Evolutionary conservation across 768 basidiomycete genomes (phyloP).

Genomic region (Tylopilus intermedius): DNA sequence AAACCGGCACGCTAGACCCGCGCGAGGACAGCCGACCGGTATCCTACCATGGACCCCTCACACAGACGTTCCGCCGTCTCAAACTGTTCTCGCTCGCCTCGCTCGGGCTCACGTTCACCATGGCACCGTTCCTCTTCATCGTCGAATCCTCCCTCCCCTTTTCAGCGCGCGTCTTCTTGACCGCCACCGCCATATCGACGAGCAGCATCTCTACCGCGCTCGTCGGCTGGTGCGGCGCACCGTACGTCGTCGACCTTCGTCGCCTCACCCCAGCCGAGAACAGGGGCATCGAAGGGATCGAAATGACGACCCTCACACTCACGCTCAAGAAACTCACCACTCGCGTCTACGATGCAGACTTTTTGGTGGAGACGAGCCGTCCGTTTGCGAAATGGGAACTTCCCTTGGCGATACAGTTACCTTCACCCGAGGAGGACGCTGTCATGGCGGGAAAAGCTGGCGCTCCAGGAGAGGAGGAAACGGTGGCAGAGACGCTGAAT

Average conservation of each 20-base stretch:
- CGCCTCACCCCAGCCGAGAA: constrained; percentile 42
- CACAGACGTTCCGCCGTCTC: constrained; percentile 66
- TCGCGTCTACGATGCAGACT: constrained; percentile 68
- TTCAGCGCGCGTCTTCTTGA: constrained; percentile 63
- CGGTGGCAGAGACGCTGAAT: constrained; percentile 72
- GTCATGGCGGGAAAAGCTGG: constrained; percentile 29
- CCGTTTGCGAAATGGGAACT: constrained; percentile 83
- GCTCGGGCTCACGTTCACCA: constrained; percentile 57
- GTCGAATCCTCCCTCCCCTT: constrained; percentile 73
- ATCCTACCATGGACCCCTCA: constrained; percentile 68
- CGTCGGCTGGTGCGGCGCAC: constrained; percentile 64
- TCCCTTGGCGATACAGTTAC: constrained; percentile 47
- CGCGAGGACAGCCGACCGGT: constrained; percentile 4
- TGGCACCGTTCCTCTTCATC: constrained; percentile 78
- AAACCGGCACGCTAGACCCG: constrained; percentile 1
- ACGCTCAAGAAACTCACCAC: constrained; percentile 58
- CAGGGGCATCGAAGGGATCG: constrained; percentile 48
- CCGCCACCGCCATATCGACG: constrained; percentile 64
- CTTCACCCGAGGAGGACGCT: constrained; percentile 32
- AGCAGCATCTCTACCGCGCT: constrained; percentile 71
- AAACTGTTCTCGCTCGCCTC: constrained; percentile 84
- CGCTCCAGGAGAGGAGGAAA: constrained; percentile 57
- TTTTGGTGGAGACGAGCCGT: constrained; percentile 60
- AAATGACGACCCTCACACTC: constrained; percentile 66
- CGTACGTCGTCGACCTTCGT: constrained; percentile 67